Evolutionary conservation across 2,329 filamentous ascomycete genomes (phyloP).

Genomic region (Penicillium sp.): DNA sequence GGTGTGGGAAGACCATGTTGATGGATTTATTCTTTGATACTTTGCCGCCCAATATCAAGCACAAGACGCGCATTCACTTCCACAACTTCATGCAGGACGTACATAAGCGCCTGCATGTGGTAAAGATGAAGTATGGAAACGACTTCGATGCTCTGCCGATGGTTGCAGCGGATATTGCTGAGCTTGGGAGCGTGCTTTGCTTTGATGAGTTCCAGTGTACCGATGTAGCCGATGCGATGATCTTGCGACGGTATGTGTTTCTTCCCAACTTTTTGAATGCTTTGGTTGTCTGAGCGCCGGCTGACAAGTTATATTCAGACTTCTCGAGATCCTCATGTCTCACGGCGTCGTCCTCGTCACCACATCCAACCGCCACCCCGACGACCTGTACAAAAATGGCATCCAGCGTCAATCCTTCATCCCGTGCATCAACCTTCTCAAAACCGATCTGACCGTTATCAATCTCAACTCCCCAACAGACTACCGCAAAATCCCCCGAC

Average conservation of each 20-base stretch:
- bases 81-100: constrained; percentile 99
- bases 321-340: constrained; percentile 88
- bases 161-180: constrained; percentile 90
- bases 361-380: constrained; percentile 93
- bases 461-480: constrained; percentile 95
- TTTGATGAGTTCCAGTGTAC: constrained; percentile 99
- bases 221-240: constrained; percentile 98
- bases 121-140: constrained; percentile 85
- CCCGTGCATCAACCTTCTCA: constrained; percentile 89
- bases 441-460: constrained; percentile 78
- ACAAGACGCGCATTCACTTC: constrained; percentile 93
- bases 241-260: constrained; percentile 65
- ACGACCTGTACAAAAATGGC: constrained; percentile 96
- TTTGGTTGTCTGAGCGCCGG: background rate
- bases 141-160: constrained; percentile 89
- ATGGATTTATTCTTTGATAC: constrained; percentile 99
- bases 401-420: constrained; percentile 95
- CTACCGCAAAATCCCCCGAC: constrained; percentile 94
- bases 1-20: constrained; percentile 97
- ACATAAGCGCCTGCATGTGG: constrained; percentile 82
- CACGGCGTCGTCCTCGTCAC: constrained; percentile 96
- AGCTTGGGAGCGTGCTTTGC: constrained; percentile 80
- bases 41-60: constrained; percentile 71
- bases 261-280: background rate
- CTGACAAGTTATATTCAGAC: constrained; percentile 44